Evolutionary conservation across 2,329 filamentous ascomycete species (phyloP).

Genomic region (Akanthomyces uredinophilus): DNA sequence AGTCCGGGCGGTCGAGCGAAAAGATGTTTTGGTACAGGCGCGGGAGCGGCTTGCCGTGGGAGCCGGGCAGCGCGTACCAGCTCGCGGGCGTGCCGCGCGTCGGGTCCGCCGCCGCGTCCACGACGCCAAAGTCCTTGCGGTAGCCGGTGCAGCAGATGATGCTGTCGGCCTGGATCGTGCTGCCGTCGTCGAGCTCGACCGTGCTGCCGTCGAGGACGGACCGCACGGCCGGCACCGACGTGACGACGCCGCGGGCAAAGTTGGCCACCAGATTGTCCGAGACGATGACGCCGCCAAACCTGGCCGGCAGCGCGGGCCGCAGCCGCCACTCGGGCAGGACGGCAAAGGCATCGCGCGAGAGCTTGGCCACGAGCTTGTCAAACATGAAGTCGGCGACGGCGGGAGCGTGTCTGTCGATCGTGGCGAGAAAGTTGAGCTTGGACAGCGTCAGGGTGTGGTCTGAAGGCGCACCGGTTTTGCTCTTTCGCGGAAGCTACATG

Average conservation of each 20-base stretch:
- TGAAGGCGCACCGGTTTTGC: constrained; percentile 28
- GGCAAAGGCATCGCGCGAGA: constrained; percentile 20
- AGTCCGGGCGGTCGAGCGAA: constrained; percentile 36
- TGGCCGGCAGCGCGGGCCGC: constrained; percentile 17
- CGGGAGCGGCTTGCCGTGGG: constrained; percentile 26
- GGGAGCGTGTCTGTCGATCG: constrained; percentile 25
- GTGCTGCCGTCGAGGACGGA: constrained; percentile 24
- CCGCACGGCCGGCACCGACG: constrained; percentile 30
- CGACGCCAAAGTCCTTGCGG: constrained; percentile 23
- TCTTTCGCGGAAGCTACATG: constrained; percentile 24
- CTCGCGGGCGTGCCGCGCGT: constrained; percentile 20
- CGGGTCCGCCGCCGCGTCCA: constrained; percentile 25
- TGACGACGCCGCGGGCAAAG: constrained; percentile 33
- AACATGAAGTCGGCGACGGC: constrained; percentile 21
- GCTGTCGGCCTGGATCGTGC: constrained; percentile 23
- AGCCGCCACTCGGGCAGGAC: constrained; percentile 27
- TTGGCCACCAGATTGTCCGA: constrained; percentile 27
- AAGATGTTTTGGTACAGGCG: constrained; percentile 41
- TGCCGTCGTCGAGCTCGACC: constrained; percentile 26
- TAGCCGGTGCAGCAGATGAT: constrained; percentile 35
- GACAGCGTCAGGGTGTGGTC: constrained; percentile 31
- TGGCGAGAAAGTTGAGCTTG: constrained; percentile 25
- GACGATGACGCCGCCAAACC: constrained; percentile 22
- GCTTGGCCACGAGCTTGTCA: constrained; percentile 18
- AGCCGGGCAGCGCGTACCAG: constrained; percentile 23